Evolutionary conservation across 306 rosid genomes (phyloP), one percentile per base, ranked within the genome.

Genomic region (Fragaria ananassa): DNA sequence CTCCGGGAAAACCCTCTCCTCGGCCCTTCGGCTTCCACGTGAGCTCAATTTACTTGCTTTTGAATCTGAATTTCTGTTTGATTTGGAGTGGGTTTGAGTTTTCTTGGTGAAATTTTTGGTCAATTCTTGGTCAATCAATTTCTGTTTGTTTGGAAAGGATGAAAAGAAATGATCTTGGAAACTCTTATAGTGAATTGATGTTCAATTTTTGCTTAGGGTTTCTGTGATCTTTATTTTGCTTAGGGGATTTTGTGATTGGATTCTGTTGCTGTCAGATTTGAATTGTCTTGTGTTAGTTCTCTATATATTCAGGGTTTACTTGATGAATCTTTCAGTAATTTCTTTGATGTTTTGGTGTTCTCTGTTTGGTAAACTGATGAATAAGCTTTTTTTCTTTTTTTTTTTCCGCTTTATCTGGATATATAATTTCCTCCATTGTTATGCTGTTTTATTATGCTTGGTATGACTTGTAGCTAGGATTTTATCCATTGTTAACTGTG

Each of bases 21-120:
- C 53, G 98, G 98, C 19, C 97, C 98, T 80, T 91, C 98, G 21
- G 89, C 88, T 79, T 95, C 97, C 65, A 89, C 89, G 98, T 95
- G 42, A 82, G 96, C 64, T 71, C 19, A 56, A 56, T 62, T 62
- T 65, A 34, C 47, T 68, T 46, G n/a, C 10, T 63, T 18, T 76
- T 68, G 34, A 45, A 46, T 45, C 57, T 51, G 27, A 54, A 44
- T 35, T 56, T 46, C 46, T 63, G n/a, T 42, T 51, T 60, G 27
- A 21, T 67, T 72, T 68, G 44, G 17, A 23, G 15, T 39, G 23
- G 41, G 69, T 2, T n/a, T 70, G 58, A 73, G 78, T 53, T 70
- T 70, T 18, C 25, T 27, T 62, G 37, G 61, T 54, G 61, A 54
- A 6, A 8, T 4, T 8, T 54, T 62, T 31, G 44, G 68, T 62